A percentile compares a stretch with the other conserved stretches of the same genome.
Evolutionary conservation across 257 asterid species (phyloP).

Genomic region (Salvia hispanica): DNA sequence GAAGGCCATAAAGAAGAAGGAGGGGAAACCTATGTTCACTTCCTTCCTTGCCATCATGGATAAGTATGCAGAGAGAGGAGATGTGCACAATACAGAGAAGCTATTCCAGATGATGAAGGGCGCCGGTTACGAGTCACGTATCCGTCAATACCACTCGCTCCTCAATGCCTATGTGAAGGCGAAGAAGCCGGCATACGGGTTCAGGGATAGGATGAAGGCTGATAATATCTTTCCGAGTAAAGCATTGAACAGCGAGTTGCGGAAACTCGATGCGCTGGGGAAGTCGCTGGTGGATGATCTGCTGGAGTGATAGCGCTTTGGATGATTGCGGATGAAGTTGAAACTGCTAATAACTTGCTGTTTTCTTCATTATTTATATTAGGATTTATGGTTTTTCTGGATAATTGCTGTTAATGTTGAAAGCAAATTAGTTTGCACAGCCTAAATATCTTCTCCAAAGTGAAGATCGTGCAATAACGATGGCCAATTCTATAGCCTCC

Average conservation of each 20-base stretch:
- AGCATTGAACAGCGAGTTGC: constrained; percentile 42
- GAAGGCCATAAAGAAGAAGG: constrained; percentile 49
- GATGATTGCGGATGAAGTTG: neutral
- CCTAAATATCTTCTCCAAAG: too few species aligned
- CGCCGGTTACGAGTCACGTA: constrained; percentile 49
- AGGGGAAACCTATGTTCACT: constrained; percentile 43
- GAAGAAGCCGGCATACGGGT: constrained; percentile 67
- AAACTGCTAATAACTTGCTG: neutral
- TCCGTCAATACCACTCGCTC: constrained; percentile 51
- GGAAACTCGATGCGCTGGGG: constrained; percentile 48
- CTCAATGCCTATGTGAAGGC: constrained; percentile 59
- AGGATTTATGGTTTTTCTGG: neutral
- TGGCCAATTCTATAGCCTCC: too few species aligned
- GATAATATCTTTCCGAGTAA: constrained; percentile 52
- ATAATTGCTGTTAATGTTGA: neutral
- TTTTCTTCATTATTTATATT: neutral
- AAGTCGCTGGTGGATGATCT: constrained; percentile 53
- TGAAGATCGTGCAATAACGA: too few species aligned
- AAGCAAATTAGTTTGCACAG: too few species aligned
- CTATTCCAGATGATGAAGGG: constrained; percentile 53
- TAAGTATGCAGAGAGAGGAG: constrained; percentile 60
- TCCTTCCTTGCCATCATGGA: constrained; percentile 57
- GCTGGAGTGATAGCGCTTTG: constrained; percentile 32
- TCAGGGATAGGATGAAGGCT: constrained; percentile 70
- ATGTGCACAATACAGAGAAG: constrained; percentile 70